Percentiles rank a stretch among this genome's conserved stretches.
phyloP scores from a whole-genome alignment of 768 basidiomycete species.

The Lactarius hatsudake region DNA sequence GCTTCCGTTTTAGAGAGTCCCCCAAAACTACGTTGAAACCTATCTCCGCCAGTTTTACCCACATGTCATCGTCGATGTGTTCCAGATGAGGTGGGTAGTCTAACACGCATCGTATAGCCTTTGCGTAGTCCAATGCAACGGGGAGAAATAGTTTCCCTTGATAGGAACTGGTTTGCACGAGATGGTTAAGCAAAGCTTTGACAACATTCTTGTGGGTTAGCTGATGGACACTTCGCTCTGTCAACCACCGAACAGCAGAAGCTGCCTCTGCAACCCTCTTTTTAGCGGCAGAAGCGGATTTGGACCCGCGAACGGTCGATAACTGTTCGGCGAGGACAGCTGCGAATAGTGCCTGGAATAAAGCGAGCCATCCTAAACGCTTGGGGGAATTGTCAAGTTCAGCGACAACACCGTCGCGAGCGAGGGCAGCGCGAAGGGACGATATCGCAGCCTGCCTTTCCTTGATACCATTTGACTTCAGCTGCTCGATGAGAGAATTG shows the following conservation, averaged over 20 bases:
- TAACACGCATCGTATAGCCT: slow-evolving; percentile 66
- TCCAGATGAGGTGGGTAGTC: slow-evolving; percentile 75
- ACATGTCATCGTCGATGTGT: slow-evolving; percentile 57
- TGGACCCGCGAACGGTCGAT: slow-evolving; percentile 38
- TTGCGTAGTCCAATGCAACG: slow-evolving; percentile 77
- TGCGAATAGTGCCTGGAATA: slow-evolving; percentile 73
- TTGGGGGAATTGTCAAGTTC: slow-evolving; percentile 41
- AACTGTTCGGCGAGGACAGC: slow-evolving; percentile 62
- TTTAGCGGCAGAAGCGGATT: slow-evolving; percentile 45
- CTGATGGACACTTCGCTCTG: slow-evolving; percentile 55
- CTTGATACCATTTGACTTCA: slow-evolving; percentile 63
- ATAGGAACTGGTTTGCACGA: slow-evolving; percentile 57
- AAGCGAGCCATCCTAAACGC: slow-evolving; percentile 52
- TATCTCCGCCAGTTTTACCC: slow-evolving; percentile 67
- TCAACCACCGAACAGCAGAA: slow-evolving; percentile 67
- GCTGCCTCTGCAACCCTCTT: slow-evolving; percentile 67
- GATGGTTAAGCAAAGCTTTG: slow-evolving; percentile 58
- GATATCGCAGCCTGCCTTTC: slow-evolving; percentile 65
- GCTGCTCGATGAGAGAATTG: slow-evolving; percentile 46
- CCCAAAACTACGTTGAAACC: slow-evolving; percentile 77
- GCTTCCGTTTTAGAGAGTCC: slow-evolving; percentile 43
- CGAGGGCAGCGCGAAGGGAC: slow-evolving; percentile 50
- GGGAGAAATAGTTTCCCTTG: slow-evolving; percentile 54
- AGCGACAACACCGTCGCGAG: slow-evolving; percentile 44
- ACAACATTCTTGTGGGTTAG: slow-evolving; percentile 52